Evolutionary conservation across 2,329 filamentous ascomycete genomes (phyloP).

Genomic region (Penicillium griseofulvum): DNA sequence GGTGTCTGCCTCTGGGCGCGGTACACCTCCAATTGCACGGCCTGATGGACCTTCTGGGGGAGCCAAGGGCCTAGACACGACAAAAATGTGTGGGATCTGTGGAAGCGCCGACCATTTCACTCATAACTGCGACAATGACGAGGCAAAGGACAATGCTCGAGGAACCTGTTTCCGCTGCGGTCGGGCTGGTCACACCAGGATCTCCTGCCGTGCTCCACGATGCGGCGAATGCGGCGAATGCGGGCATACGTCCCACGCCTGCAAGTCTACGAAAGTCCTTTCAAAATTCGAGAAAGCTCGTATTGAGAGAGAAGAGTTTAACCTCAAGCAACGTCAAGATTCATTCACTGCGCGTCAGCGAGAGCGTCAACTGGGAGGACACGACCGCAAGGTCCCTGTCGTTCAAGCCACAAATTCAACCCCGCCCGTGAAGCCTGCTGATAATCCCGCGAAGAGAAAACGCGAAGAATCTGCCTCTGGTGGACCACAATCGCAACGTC

Average conservation of each 20-base stretch:
- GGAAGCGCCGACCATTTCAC: conserved; percentile 47
- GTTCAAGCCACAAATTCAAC: conserved; percentile 31
- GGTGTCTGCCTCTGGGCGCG: conserved; percentile 25
- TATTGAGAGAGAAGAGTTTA: conserved; percentile 39
- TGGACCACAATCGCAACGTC: conserved; percentile 26
- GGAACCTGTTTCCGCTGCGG: conserved; percentile 47
- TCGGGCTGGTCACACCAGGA: conserved; percentile 37
- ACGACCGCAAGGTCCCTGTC: conserved; percentile 46
- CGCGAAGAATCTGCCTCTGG: conserved; percentile 27
- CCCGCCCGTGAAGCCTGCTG: conserved; percentile 12
- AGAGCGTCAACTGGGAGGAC: conserved; percentile 43
- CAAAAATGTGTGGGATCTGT: conserved; percentile 44
- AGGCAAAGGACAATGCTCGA: conserved; percentile 37
- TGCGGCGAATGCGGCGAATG: conserved; percentile 46
- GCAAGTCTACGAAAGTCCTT: conserved; percentile 35
- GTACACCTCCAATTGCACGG: conserved; percentile 23
- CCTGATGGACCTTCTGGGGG: conserved; percentile 46
- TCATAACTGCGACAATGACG: conserved; percentile 46
- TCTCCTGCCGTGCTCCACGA: conserved; percentile 40
- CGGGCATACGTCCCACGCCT: conserved; percentile 40
- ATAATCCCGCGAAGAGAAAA: conserved; percentile 34
- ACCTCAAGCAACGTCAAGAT: conserved; percentile 34
- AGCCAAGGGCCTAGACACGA: conserved; percentile 43
- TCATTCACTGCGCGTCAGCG: conserved; percentile 39
- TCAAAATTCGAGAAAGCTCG: conserved; percentile 36